Evolutionary conservation across 176 grass and related monocot species (phyloP), one percentile per base, ranked within the genome.

Genomic region (Rhipidocladum racemiflorum): DNA sequence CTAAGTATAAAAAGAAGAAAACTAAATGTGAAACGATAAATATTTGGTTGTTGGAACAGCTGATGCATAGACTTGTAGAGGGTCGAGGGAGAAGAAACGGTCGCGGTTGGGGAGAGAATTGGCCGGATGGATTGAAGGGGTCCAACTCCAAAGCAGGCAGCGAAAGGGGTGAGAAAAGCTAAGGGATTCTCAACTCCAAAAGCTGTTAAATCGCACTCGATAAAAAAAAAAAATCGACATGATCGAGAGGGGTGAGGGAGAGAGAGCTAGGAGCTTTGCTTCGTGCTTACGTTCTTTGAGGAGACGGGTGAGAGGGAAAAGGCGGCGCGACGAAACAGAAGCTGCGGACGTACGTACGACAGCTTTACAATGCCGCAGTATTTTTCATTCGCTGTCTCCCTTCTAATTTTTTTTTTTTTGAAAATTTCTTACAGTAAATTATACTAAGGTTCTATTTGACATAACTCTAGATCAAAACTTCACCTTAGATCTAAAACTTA

Each of bases 361-460:
- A 40, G 56, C 75, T 85, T 85, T 78, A 75, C 54, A 14, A 85
- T 15, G 54, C 56, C 10, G 53, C 63, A 11, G 6, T 71, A 46
- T 40, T 25, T 68, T 34, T 44, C 24, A 42, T 5, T 38, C n/a
- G 65, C 9, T n/a, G 35, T 43, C 50, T 7, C 30, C n/a, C n/a
- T n/a, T n/a, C n/a, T n/a, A n/a, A n/a, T n/a, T n/a, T n/a, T n/a
- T n/a, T n/a, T n/a, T n/a, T n/a, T n/a, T n/a, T n/a, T n/a, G n/a
- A n/a, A n/a, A n/a, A n/a, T n/a, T n/a, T n/a, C n/a, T n/a, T 30
- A 30, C 30, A 30, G 1, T 30, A 30, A 30, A 30, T 30, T 30
- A 30, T 30, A 30, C 30, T n/a, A n/a, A n/a, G n/a, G n/a, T n/a
- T n/a, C n/a, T n/a, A n/a, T n/a, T n/a, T n/a, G n/a, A n/a, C n/a